Evolutionary conservation across 1,284 basidiomycete genomes (phyloP), one percentile per base, ranked within the genome.

Genomic region (Peniophora sp.): DNA sequence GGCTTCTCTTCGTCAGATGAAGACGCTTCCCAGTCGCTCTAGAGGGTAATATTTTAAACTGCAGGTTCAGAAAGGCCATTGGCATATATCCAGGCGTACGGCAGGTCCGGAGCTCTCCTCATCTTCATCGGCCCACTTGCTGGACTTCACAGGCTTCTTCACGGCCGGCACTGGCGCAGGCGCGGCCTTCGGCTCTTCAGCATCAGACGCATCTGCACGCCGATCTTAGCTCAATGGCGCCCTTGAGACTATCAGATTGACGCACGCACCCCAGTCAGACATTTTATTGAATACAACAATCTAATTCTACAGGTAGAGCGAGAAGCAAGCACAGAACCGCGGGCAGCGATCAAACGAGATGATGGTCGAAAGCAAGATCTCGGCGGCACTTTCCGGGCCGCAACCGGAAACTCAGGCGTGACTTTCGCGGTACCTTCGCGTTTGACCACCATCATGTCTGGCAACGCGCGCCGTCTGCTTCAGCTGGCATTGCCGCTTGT

Each of bases 11-110:
- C 78, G 51, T 63, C 70, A 34, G 89, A 85, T 3, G 89, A 90
- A 3, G 86, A 89, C 43, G 78, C 89, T 58, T 97, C 94, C 94
- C 93, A 97, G 67, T 95, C 92, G 64, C 91, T 92, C 89, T 95
- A 53, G 47, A 36, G 43, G 39, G 46, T 50, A 44, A n/a, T n/a
- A n/a, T n/a, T n/a, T n/a, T n/a, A n/a, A n/a, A n/a, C n/a, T n/a
- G n/a, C n/a, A n/a, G n/a, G n/a, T n/a, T n/a, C n/a, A n/a, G n/a
- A n/a, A n/a, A n/a, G n/a, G n/a, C n/a, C n/a, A n/a, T n/a, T n/a
- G n/a, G n/a, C n/a, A n/a, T n/a, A 20, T 50, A 35, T 22, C n/a
- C 38, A 34, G 10, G 73, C 76, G 59, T 61, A 84, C 82, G 36
- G 74, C 77, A 48, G 81, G 80, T 1, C 59, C 68, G 20, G 73